phyloP scores from a whole-genome alignment of 495 filamentous ascomycete species.

The Articulospora tetracladia region DNA sequence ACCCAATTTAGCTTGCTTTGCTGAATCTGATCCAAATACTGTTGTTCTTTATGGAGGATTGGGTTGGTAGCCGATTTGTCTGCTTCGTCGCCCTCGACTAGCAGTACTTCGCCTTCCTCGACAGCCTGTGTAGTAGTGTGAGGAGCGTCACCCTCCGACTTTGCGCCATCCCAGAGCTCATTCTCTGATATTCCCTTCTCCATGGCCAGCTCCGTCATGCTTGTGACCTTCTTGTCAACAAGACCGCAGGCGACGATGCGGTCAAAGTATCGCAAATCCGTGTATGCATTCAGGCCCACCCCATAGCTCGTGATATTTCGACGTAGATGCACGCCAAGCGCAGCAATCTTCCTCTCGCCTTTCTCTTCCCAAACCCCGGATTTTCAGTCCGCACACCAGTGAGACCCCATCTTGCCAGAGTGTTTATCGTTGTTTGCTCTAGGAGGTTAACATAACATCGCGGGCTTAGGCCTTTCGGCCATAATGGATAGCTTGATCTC shows the following conservation, averaged over 20 bases:
- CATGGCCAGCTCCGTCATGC: conserved; percentile 36
- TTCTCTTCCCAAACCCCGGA: conserved; percentile 79
- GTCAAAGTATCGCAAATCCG: conserved; percentile 65
- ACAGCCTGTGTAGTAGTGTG: neutral
- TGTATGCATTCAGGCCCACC: conserved; percentile 75
- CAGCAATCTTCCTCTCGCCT: conserved; percentile 70
- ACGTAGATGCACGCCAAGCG: conserved; percentile 83
- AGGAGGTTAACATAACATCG: conserved; percentile 70
- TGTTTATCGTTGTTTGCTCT: conserved; percentile 68
- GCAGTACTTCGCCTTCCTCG: neutral
- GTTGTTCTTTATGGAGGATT: neutral
- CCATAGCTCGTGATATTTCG: conserved; percentile 85
- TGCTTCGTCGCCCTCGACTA: neutral
- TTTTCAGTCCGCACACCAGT: conserved; percentile 60
- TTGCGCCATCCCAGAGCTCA: neutral
- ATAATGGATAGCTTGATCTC: neutral
- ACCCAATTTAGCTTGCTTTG: neutral
- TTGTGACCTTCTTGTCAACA: conserved; percentile 72
- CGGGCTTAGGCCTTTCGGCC: conserved; percentile 33
- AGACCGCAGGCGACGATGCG: conserved; percentile 87
- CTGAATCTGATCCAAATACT: neutral
- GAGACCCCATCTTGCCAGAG: conserved; percentile 54
- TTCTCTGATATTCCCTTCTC: conserved; percentile 26
- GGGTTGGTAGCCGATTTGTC: neutral
- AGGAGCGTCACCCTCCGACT: neutral